These are phyloP conservation scores for Solanum peruvianum DNA, from an alignment of 257 asterid genomes.

Conservation along the genomic window DNA sequence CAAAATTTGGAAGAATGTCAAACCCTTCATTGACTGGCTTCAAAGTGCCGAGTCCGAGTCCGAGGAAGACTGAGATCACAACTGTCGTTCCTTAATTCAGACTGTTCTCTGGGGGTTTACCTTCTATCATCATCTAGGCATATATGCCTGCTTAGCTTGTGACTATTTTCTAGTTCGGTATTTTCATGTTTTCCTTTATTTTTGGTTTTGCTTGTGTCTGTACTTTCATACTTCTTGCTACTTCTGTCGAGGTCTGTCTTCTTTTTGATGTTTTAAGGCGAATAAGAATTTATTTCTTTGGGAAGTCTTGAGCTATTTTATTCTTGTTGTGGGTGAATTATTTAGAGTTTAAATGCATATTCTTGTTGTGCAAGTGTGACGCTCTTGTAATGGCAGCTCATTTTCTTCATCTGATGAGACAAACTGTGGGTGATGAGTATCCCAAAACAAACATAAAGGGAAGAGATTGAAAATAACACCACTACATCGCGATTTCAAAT, in stretches of 20 bases:
- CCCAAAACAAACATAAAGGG: background rate
- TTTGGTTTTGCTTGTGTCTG: background rate
- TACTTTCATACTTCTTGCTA: background rate
- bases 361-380: background rate
- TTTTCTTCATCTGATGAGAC: background rate
- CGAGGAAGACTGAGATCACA: slow-evolving; percentile 7
- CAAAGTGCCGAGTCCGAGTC: slow-evolving; percentile 23
- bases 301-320: background rate
- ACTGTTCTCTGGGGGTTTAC: background rate
- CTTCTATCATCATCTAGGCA: background rate
- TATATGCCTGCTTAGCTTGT: background rate
- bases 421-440: background rate
- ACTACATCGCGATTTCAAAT: no score
- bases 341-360: background rate
- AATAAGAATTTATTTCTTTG: background rate
- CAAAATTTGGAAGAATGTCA: slow-evolving; percentile 12
- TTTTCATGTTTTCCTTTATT: background rate
- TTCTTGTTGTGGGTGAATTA: background rate
- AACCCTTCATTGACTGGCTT: slow-evolving; percentile 16
- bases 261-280: background rate
- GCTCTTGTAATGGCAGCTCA: background rate
- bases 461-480: background rate
- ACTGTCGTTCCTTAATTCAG: background rate
- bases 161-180: background rate
- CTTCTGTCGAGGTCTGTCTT: background rate